A percentile compares a stretch with the other conserved stretches of the same genome.
phyloP scores from a whole-genome alignment of 768 basidiomycete species.

The Russula emetica region DNA sequence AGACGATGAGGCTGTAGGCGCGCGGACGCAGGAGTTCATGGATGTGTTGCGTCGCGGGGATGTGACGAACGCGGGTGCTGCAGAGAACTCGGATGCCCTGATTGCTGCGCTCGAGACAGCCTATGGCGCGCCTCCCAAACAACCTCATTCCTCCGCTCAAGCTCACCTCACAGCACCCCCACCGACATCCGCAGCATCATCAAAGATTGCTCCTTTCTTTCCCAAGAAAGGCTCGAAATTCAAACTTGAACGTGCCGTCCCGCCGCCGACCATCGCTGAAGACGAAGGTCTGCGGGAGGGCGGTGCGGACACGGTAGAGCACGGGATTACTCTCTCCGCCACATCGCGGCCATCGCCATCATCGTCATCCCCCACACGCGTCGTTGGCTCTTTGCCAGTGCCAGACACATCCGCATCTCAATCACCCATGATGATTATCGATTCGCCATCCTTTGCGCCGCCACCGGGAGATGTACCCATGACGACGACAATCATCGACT shows the following conservation, averaged over 20 bases:
- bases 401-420: background rate
- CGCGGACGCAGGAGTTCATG: slow-evolving; percentile 29
- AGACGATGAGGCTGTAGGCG: slow-evolving; percentile 26
- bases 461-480: background rate
- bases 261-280: slow-evolving; percentile 3
- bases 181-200: background rate
- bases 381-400: background rate
- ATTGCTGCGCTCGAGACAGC: slow-evolving; percentile 21
- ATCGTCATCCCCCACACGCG: background rate
- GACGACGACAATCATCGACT: slow-evolving; percentile 18
- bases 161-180: background rate
- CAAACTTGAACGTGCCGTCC: slow-evolving; percentile 28
- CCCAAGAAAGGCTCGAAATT: slow-evolving; percentile 27
- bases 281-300: slow-evolving; percentile 5
- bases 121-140: slow-evolving; percentile 14
- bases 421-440: slow-evolving; percentile 6
- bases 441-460: slow-evolving; percentile 27
- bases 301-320: slow-evolving; percentile 20
- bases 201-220: background rate
- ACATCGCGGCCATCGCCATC: background rate
- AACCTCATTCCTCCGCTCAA: background rate
- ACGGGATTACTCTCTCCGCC: background rate
- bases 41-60: slow-evolving; percentile 33
- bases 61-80: slow-evolving; percentile 34
- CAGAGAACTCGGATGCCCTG: slow-evolving; percentile 18